Evolutionary conservation across 345 rosid species (phyloP).

Genomic region (Gossypium mustelinum): DNA sequence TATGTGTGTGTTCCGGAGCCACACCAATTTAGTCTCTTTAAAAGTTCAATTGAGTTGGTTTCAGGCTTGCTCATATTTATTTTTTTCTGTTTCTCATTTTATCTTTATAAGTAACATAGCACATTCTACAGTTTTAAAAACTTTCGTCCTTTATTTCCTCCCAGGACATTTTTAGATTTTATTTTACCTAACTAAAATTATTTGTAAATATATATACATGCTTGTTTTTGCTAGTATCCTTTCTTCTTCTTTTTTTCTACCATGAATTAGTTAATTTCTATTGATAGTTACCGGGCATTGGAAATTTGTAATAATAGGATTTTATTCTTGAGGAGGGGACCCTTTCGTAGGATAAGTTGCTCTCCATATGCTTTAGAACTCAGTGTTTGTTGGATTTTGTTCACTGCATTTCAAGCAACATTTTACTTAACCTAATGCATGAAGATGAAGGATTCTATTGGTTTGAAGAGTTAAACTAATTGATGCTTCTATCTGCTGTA

Average conservation of each 20-base stretch:
- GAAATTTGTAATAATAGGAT: background rate
- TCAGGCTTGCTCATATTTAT: background rate
- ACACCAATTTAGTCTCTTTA: background rate
- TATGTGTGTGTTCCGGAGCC: background rate
- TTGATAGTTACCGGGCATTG: background rate
- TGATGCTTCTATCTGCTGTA: background rate
- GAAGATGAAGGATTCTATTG: background rate
- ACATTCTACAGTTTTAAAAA: conserved; percentile 1
- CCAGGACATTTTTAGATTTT: background rate
- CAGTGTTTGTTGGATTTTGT: background rate
- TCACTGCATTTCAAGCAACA: background rate
- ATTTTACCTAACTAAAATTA: background rate
- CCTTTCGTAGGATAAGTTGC: background rate
- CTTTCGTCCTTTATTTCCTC: background rate
- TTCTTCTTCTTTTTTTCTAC: background rate
- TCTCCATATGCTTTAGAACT: background rate
- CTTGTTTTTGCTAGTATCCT: background rate
- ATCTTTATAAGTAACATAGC: background rate
- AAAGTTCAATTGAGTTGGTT: background rate
- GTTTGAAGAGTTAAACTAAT: background rate
- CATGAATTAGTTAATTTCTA: background rate
- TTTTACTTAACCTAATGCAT: background rate
- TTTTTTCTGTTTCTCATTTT: background rate
- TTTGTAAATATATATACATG: background rate
- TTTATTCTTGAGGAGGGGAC: background rate